A percentile compares a stretch with the other conserved stretches of the same genome.
Conservation (phyloP, 768 basidiomycete species). For the Serendipita vermifera region DNA sequence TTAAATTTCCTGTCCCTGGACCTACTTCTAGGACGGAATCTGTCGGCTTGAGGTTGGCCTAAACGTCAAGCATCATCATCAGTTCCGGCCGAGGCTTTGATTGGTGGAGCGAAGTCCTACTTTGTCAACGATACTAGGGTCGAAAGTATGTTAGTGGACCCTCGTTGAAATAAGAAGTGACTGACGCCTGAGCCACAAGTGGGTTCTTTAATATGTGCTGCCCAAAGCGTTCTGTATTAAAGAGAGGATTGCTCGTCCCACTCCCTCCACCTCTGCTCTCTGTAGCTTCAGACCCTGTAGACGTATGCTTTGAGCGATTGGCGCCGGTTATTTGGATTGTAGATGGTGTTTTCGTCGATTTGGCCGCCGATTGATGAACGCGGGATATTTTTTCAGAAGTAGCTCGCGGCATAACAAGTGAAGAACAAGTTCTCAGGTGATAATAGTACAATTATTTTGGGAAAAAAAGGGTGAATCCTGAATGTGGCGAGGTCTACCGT, state of each 20-base stretch:
- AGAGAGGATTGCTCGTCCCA: slow-evolving; percentile 62
- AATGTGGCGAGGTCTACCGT: no score
- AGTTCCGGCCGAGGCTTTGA: not conserved
- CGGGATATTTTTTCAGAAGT: slow-evolving; percentile 60
- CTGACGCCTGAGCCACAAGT: slow-evolving; percentile 75
- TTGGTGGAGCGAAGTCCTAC: slow-evolving; percentile 20
- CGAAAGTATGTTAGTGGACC: not conserved
- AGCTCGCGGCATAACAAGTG: slow-evolving; percentile 55
- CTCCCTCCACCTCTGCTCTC: slow-evolving; percentile 26
- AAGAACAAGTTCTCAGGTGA: not conserved
- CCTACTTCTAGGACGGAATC: slow-evolving; percentile 96
- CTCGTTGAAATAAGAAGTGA: slow-evolving; percentile 7
- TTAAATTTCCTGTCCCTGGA: slow-evolving; percentile 94
- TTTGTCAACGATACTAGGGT: slow-evolving; percentile 47
- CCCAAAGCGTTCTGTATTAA: slow-evolving; percentile 90
- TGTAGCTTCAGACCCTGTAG: not conserved
- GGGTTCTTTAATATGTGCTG: slow-evolving; percentile 98
- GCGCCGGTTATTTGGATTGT: slow-evolving; percentile 14
- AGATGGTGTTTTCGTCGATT: slow-evolving; percentile 36
- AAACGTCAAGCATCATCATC: not conserved
- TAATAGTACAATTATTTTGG: not conserved
- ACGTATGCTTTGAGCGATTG: slow-evolving; percentile 8
- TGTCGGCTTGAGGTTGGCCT: slow-evolving; percentile 87
- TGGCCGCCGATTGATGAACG: slow-evolving; percentile 51
- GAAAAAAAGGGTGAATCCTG: no score